Conservation (phyloP, 148 eudicot species). For the Salicornia ramosissima region DNA sequence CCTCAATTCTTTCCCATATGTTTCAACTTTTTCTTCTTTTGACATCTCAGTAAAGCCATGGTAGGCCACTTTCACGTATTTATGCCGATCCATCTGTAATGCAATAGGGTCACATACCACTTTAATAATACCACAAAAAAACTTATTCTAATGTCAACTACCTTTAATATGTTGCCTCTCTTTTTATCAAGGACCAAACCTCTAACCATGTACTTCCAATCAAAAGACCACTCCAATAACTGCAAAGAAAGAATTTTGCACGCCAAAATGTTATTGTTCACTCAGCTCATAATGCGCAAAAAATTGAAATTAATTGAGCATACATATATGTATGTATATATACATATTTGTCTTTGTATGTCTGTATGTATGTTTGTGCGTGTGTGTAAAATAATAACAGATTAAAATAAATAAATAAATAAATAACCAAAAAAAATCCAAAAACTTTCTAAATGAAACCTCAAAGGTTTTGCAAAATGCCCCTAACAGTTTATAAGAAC, state of each 20-base stretch:
- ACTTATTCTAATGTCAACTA: slow-evolving; percentile 18
- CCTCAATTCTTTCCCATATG: slow-evolving; percentile 73
- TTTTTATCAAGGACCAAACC: slow-evolving; percentile 95
- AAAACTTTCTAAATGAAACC: too few species aligned
- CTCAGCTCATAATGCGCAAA: not conserved
- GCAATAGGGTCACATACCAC: slow-evolving; percentile 17
- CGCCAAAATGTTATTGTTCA: slow-evolving; percentile 12
- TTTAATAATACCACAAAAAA: slow-evolving; percentile 8
- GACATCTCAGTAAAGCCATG: slow-evolving; percentile 85
- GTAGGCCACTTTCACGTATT: slow-evolving; percentile 93
- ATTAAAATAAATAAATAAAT: too few species aligned
- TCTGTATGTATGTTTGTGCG: too few species aligned
- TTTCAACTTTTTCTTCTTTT: slow-evolving; percentile 72
- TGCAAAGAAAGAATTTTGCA: slow-evolving; percentile 32
- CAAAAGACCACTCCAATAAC: slow-evolving; percentile 86
- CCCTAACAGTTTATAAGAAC: too few species aligned
- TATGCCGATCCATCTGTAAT: slow-evolving; percentile 95
- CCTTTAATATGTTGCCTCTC: slow-evolving; percentile 97
- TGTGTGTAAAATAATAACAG: too few species aligned
- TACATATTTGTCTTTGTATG: too few species aligned
- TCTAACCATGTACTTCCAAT: slow-evolving; percentile 96
- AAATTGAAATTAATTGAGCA: not conserved
- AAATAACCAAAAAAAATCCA: too few species aligned
- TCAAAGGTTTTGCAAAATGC: too few species aligned
- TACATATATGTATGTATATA: too few species aligned